Evolutionary conservation across 192 early-diverging fungal genomes (phyloP).

Genomic region (Physocladia obscura): DNA sequence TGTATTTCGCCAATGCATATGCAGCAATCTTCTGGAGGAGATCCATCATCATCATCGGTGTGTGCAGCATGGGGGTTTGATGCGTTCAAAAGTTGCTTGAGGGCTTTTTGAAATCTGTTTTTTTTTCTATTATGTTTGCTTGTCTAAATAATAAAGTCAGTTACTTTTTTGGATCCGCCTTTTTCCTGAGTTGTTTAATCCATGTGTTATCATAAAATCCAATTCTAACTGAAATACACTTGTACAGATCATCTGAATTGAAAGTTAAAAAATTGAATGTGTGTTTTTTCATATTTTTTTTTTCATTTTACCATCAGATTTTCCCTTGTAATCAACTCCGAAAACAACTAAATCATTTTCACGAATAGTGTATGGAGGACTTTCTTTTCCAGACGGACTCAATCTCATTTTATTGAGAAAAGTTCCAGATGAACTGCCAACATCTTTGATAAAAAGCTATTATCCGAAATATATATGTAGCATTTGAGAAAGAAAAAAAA

Average conservation of each 20-base stretch:
- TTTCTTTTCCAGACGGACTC: conserved; percentile 82
- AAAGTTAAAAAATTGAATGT: conserved; percentile 1
- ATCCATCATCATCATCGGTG: conserved; percentile 35
- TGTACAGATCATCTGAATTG: conserved; percentile 46
- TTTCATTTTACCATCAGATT: conserved; percentile 43
- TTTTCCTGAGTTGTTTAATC: conserved; percentile 44
- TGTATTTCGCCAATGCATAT: conserved; percentile 57
- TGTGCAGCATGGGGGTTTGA: conserved; percentile 47
- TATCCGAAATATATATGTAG: not conserved
- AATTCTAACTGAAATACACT: conserved; percentile 45
- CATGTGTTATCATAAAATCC: conserved; percentile 55
- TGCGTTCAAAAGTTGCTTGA: conserved; percentile 54
- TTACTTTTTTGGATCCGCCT: conserved; percentile 58
- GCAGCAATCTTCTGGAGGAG: conserved; percentile 53
- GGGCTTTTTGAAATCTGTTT: conserved; percentile 45
- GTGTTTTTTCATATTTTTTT: not conserved
- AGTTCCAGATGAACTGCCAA: conserved; percentile 95
- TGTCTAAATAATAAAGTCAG: not conserved
- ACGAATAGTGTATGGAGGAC: conserved; percentile 71
- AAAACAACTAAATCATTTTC: conserved; percentile 60
- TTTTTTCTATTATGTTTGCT: not conserved
- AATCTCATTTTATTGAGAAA: conserved; percentile 95
- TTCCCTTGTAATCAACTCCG: conserved; percentile 63
- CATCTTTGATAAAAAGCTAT: conserved; percentile 90
- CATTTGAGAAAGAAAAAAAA: not conserved